These are phyloP conservation scores for Dictyostelium firmibasis DNA, from an alignment of 78 protist species.

Conservation along the genomic window DNA sequence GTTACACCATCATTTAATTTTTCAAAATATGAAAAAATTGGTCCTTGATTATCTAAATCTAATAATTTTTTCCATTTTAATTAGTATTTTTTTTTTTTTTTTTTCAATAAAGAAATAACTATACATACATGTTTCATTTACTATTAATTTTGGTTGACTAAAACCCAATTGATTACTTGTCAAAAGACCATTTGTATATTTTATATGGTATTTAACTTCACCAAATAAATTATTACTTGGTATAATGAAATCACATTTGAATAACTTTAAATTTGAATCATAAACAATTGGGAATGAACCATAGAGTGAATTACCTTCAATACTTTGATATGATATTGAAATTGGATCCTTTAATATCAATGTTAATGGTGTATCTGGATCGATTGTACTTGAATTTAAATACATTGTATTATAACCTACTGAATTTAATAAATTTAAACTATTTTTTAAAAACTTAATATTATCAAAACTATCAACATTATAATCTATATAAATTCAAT, in stretches of 20 bases:
- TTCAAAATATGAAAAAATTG: background rate
- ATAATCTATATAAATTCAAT: too few species aligned
- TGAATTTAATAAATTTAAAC: background rate
- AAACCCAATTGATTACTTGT: too few species aligned
- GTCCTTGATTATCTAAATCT: background rate
- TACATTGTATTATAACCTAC: background rate
- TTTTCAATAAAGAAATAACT: background rate
- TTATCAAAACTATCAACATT: background rate
- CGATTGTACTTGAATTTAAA: background rate
- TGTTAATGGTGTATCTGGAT: background rate
- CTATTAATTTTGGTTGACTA: background rate
- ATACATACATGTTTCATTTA: background rate
- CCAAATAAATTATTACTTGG: background rate
- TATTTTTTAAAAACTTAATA: background rate
- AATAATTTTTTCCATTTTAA: background rate
- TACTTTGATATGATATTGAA: too few species aligned
- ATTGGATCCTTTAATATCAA: background rate
- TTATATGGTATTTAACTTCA: background rate
- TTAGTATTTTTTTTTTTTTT: too few species aligned
- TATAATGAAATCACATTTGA: background rate
- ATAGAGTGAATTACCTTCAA: too few species aligned
- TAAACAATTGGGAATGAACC: background rate
- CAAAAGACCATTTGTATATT: background rate
- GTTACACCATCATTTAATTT: too few species aligned
- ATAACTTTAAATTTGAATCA: background rate